Percentiles rank a stretch among this genome's conserved stretches.
phyloP scores from a whole-genome alignment of 2,329 filamentous ascomycete species.

The Chalara sp. region DNA sequence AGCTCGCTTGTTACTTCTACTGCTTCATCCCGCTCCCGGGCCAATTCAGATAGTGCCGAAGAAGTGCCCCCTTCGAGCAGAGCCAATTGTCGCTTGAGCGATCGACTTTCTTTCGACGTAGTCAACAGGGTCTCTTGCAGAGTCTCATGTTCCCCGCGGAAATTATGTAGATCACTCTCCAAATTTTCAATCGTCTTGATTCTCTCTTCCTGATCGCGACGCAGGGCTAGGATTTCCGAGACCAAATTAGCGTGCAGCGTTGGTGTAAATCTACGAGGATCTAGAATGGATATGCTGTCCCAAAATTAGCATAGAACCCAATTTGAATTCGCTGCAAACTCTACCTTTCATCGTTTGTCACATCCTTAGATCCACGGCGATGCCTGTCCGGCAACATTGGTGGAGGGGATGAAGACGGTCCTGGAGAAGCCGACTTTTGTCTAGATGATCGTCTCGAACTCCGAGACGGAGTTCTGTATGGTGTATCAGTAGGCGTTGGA shows the following conservation, averaged over 20 bases:
- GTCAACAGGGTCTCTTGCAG: constrained; percentile 55
- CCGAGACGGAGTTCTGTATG: constrained; percentile 66
- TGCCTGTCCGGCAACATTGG: constrained; percentile 42
- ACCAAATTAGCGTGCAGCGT: constrained; percentile 92
- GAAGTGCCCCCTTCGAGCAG: constrained; percentile 83
- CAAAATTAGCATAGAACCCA: constrained; percentile 10
- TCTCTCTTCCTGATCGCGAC: constrained; percentile 88
- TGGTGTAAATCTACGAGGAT: constrained; percentile 89
- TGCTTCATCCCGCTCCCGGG: constrained; percentile 79
- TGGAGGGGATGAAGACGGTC: constrained; percentile 53
- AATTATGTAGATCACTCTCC: constrained; percentile 65
- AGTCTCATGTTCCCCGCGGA: constrained; percentile 67
- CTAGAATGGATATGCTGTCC: constrained; percentile 55
- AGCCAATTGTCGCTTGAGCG: constrained; percentile 77
- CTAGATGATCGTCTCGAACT: constrained; percentile 58
- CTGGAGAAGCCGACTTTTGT: constrained; percentile 58
- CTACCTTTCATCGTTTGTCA: constrained; percentile 53
- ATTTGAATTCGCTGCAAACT: background rate
- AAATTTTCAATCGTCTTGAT: constrained; percentile 78
- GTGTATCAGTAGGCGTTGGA: constrained; percentile 65
- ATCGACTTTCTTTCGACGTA: constrained; percentile 69
- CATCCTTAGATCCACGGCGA: constrained; percentile 48
- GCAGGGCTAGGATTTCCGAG: constrained; percentile 82
- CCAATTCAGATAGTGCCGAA: constrained; percentile 76
- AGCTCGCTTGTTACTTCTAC: constrained; percentile 66